These are phyloP conservation scores for Aspergillus bridgeri DNA, from an alignment of 495 filamentous ascomycete species.

Conservation along the genomic window DNA sequence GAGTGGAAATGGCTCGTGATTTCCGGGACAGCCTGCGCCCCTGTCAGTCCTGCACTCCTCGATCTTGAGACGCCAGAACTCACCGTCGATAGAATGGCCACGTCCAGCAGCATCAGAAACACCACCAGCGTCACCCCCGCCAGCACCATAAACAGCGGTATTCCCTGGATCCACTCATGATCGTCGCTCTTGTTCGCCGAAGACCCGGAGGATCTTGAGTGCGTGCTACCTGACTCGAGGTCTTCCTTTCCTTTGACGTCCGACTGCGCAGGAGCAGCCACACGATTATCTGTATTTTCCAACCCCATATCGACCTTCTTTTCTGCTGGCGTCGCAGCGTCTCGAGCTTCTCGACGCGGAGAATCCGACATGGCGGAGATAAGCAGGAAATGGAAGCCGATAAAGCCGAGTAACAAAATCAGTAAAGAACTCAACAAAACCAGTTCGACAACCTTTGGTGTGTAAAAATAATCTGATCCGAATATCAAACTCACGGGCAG, in stretches of 20 bases:
- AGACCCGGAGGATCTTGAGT: background rate
- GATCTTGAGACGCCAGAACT: background rate
- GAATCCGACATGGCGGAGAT: background rate
- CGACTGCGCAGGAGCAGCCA: background rate
- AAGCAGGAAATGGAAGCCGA: background rate
- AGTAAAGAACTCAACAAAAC: too few relatives aligned
- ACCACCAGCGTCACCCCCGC: slow-evolving; percentile 24
- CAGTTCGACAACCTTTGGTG: too few relatives aligned
- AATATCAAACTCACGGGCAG: too few relatives aligned
- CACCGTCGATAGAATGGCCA: slow-evolving; percentile 49
- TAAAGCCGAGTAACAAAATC: too few relatives aligned
- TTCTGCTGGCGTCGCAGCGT: background rate
- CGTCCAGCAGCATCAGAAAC: slow-evolving; percentile 51
- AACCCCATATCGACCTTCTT: background rate
- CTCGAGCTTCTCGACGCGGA: background rate
- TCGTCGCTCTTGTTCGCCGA: background rate
- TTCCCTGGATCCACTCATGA: background rate
- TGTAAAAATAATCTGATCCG: too few relatives aligned
- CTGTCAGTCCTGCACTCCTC: background rate
- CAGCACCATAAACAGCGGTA: slow-evolving; percentile 9
- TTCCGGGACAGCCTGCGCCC: slow-evolving; percentile 18
- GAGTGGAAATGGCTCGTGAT: slow-evolving; percentile 31
- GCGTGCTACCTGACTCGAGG: background rate
- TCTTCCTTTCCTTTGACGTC: background rate
- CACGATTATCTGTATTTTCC: background rate